A percentile compares a stretch with the other conserved stretches of the same genome.
Conservation (phyloP, 164 flowering plant genomes). For the Malania oleifera region DNA sequence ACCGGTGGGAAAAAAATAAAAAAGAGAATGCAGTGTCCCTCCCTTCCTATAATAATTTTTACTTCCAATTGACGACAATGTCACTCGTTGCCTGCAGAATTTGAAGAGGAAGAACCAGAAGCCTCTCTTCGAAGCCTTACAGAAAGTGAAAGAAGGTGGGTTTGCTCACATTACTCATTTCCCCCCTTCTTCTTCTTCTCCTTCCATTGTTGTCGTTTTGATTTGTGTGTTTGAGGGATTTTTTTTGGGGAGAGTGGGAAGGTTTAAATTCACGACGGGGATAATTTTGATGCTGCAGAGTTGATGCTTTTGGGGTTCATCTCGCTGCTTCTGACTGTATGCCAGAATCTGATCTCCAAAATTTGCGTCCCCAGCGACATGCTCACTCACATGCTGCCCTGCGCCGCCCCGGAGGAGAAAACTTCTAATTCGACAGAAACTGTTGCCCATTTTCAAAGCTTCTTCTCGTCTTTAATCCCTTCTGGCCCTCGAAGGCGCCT, state of each 20-base stretch:
- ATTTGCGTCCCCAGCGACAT: constrained; percentile 44
- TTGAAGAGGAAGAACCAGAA: constrained; percentile 65
- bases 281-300: constrained; percentile 35
- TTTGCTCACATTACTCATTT: not conserved
- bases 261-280: too few species aligned
- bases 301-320: constrained; percentile 87
- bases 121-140: constrained; percentile 67
- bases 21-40: not conserved
- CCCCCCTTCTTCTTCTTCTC: constrained; percentile 1
- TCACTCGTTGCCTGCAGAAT: constrained; percentile 27
- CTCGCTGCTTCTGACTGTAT: constrained; percentile 60
- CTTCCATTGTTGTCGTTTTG: constrained; percentile 3
- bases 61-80: not conserved
- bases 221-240: not conserved
- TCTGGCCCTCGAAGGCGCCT: constrained; percentile 25
- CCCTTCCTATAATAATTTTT: not conserved
- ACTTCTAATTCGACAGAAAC: not conserved
- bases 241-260: constrained; percentile 4
- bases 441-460: constrained; percentile 20
- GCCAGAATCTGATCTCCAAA: constrained; percentile 35
- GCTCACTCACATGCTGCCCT: constrained; percentile 47
- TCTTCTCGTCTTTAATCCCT: constrained; percentile 12
- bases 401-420: constrained; percentile 31
- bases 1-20: not conserved
- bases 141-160: constrained; percentile 80